These are phyloP conservation scores for Podospora conica DNA, from an alignment of 495 filamentous ascomycete species.

Conservation along the genomic window DNA sequence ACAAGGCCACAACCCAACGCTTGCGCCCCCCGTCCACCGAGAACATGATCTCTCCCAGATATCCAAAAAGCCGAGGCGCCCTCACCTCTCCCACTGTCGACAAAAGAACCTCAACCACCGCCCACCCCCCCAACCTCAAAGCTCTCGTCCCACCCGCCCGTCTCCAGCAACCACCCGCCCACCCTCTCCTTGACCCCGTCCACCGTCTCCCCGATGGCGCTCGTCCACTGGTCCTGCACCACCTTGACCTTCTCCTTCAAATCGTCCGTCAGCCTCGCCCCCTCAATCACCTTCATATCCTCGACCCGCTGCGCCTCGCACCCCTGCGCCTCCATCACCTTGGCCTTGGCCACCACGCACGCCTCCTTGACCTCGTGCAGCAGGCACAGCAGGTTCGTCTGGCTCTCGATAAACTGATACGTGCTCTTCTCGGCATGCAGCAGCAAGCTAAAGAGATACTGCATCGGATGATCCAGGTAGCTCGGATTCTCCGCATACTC, in stretches of 20 bases:
- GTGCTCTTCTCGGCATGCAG: conserved; percentile 81
- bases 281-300: conserved; percentile 57
- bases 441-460: conserved; percentile 81
- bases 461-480: conserved; percentile 71
- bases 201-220: conserved; percentile 47
- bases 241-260: conserved; percentile 84
- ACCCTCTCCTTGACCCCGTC: conserved; percentile 50
- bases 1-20: conserved; percentile 11
- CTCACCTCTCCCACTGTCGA: neutral
- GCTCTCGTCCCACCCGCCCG: conserved; percentile 70
- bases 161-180: conserved; percentile 56
- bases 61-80: conserved; percentile 8
- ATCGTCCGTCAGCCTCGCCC: conserved; percentile 67
- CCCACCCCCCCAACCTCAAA: conserved; percentile 46
- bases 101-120: conserved; percentile 26
- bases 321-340: conserved; percentile 50
- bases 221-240: conserved; percentile 79
- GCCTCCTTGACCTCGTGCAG: conserved; percentile 88
- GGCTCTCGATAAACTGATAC: conserved; percentile 93
- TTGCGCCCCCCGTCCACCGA: conserved; percentile 1
- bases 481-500: conserved; percentile 83
- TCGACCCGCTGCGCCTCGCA: conserved; percentile 53
- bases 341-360: conserved; percentile 56
- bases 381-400: conserved; percentile 88
- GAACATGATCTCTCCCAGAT: neutral